A percentile compares a stretch with the other conserved stretches of the same genome.
These are phyloP conservation scores for Backusella mclennaniae DNA, from an alignment of 192 early-diverging fungal species.

Conservation along the genomic window DNA sequence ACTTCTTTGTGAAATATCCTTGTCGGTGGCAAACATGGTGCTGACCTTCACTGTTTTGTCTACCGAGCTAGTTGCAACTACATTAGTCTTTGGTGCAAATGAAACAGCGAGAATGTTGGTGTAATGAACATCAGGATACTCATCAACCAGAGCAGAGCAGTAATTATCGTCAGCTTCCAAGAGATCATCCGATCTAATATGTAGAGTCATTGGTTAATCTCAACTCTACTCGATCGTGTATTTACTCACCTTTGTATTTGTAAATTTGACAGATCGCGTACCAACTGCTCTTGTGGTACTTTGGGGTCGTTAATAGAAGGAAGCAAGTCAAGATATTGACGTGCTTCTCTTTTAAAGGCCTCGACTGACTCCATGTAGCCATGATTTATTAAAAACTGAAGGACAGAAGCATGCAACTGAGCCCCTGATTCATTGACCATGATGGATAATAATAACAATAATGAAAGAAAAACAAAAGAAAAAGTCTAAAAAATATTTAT, in stretches of 20 bases:
- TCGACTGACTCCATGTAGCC: constrained; percentile 41
- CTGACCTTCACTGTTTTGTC: constrained; percentile 60
- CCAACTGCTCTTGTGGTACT: not conserved
- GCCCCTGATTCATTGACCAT: not conserved
- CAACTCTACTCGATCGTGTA: no score
- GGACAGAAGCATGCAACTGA: constrained; percentile 23
- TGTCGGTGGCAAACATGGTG: constrained; percentile 40
- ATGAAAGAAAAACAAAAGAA: not conserved
- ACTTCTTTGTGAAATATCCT: constrained; percentile 33
- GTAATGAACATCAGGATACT: constrained; percentile 46
- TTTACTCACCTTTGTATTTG: not conserved
- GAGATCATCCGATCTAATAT: not conserved
- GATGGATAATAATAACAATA: not conserved
- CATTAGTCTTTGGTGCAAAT: constrained; percentile 30
- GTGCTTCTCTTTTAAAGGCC: constrained; percentile 45
- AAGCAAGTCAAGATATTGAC: constrained; percentile 29
- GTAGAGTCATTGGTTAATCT: no score
- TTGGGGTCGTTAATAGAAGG: constrained; percentile 24
- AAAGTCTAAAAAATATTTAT: not conserved
- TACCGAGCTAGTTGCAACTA: constrained; percentile 52
- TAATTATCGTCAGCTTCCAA: constrained; percentile 34
- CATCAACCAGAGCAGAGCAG: constrained; percentile 33
- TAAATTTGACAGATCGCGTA: not conserved
- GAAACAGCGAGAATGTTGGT: constrained; percentile 58
- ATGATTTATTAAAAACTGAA: constrained; percentile 41